Evolutionary conservation across 306 rosid genomes (phyloP).

Genomic region (Trifolium pratense): DNA sequence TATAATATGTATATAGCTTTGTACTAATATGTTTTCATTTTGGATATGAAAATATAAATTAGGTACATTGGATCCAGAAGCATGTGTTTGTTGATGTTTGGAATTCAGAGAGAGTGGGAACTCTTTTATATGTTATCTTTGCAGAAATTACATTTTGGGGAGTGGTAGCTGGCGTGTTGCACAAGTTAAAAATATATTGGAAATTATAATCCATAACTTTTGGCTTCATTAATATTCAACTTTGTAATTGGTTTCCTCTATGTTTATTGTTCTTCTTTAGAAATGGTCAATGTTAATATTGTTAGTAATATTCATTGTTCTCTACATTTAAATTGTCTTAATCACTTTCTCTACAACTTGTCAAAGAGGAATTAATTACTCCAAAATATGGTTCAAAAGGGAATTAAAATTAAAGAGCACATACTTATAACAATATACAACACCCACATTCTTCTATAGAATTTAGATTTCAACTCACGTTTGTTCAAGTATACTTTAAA

Average conservation of each 20-base stretch:
- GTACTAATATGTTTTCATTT: background rate
- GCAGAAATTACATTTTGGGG: slow-evolving; percentile 82
- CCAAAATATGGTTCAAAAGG: too few species aligned
- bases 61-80: slow-evolving; percentile 83
- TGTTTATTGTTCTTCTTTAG: slow-evolving; percentile 20
- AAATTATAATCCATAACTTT: slow-evolving; percentile 50
- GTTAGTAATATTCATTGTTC: too few species aligned
- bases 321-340: too few species aligned
- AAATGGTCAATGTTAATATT: too few species aligned
- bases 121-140: slow-evolving; percentile 80
- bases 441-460: too few species aligned
- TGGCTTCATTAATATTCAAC: background rate
- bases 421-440: too few species aligned
- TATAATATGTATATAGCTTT: background rate
- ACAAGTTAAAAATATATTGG: slow-evolving; percentile 83
- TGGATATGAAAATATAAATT: slow-evolving; percentile 11
- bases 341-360: too few species aligned
- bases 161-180: slow-evolving; percentile 80
- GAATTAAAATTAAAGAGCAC: too few species aligned
- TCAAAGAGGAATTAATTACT: too few species aligned
- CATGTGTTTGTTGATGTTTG: slow-evolving; percentile 80
- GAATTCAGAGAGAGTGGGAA: slow-evolving; percentile 78
- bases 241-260: background rate
- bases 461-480: too few species aligned
- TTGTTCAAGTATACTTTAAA: too few species aligned